Conservation (phyloP, 345 rosid species). For the Hibiscus syriacus region DNA sequence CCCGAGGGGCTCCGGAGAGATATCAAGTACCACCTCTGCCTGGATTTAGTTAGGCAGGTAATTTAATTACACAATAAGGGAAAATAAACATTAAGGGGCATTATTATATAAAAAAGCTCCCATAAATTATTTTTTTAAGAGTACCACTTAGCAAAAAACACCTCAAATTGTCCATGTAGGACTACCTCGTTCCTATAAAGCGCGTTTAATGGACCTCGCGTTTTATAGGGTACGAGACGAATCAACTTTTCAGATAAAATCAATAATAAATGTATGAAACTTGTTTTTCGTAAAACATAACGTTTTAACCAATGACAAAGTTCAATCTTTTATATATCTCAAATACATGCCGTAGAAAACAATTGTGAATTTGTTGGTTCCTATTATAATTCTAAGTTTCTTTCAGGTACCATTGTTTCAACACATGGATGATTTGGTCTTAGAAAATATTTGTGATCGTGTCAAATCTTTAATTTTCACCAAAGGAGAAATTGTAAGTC, state of each 20-base stretch:
- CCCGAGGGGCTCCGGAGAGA: conserved; percentile 94
- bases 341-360: not conserved
- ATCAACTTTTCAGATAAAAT: no score
- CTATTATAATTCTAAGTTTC: not conserved
- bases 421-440: conserved; percentile 90
- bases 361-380: not conserved
- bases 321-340: not conserved
- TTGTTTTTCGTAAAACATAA: no score
- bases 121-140: no score
- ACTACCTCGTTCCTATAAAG: no score
- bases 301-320: no score
- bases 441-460: conserved; percentile 89
- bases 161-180: no score
- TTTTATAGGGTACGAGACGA: no score
- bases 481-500: conserved; percentile 84
- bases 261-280: no score
- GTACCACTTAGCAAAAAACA: no score
- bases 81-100: not conserved
- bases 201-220: no score
- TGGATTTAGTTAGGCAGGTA: conserved; percentile 92
- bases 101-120: no score
- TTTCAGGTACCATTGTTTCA: conserved; percentile 86
- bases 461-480: conserved; percentile 92
- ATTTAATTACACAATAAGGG: not conserved
- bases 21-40: conserved; percentile 90